Conservation (phyloP, 2,329 filamentous ascomycete species). For the Fusarium multiceps region DNA sequence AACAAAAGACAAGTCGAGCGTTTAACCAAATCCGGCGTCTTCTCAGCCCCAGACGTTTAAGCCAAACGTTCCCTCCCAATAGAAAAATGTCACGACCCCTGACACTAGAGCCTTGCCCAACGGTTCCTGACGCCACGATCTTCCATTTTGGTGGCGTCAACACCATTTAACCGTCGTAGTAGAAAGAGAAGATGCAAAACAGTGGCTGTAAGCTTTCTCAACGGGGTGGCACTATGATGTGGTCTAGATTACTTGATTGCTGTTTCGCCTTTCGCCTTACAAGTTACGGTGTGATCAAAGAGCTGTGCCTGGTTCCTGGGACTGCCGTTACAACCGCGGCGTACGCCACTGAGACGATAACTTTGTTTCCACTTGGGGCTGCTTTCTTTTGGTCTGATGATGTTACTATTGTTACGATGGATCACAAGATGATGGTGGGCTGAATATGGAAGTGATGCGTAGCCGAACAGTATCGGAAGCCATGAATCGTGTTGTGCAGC, state of each 20-base stretch:
- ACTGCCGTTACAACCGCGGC: slow-evolving; percentile 1
- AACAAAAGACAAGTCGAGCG: slow-evolving; percentile 8
- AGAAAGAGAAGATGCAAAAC: background rate
- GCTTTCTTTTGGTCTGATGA: slow-evolving; percentile 12
- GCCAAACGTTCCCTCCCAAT: slow-evolving; percentile 17
- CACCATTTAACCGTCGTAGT: slow-evolving; percentile 14
- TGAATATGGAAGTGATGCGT: background rate
- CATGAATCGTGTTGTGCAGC: slow-evolving; percentile 11
- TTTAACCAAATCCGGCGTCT: slow-evolving; percentile 30
- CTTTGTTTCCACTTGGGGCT: slow-evolving; percentile 17
- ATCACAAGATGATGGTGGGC: background rate
- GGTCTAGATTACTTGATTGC: background rate
- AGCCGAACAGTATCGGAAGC: slow-evolving; percentile 14
- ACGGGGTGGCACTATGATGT: background rate
- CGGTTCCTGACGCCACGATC: slow-evolving; percentile 33
- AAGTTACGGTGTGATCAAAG: slow-evolving; percentile 14
- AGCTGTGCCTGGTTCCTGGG: slow-evolving; percentile 6
- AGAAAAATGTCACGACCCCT: slow-evolving; percentile 17
- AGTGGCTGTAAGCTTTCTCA: slow-evolving; percentile 17
- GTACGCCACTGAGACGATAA: slow-evolving; percentile 22
- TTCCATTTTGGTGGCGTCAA: slow-evolving; percentile 28
- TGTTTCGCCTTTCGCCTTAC: background rate
- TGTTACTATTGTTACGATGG: background rate
- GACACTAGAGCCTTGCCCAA: slow-evolving; percentile 17
- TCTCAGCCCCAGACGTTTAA: slow-evolving; percentile 19